phyloP scores from a whole-genome alignment of 2,329 filamentous ascomycete species.

The Tolypocladium paradoxum region DNA sequence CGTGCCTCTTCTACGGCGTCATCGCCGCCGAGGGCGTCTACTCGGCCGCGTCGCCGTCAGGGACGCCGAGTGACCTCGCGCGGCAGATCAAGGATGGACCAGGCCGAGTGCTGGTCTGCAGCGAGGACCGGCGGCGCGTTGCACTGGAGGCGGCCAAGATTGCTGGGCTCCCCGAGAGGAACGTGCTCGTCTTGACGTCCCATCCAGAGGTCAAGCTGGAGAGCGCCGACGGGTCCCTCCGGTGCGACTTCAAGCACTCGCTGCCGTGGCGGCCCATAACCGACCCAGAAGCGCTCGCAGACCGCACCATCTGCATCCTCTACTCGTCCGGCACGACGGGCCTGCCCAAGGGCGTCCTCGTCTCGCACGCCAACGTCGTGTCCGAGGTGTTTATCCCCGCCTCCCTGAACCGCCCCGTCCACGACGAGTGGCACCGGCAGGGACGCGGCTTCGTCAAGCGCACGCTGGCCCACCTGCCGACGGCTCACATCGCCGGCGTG shows the following conservation, averaged over 20 bases:
- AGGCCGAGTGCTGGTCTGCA: conserved; percentile 31
- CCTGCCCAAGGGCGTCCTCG: conserved; percentile 32
- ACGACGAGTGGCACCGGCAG: conserved; percentile 12
- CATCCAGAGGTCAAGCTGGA: conserved; percentile 14
- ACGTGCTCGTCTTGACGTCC: conserved; percentile 41
- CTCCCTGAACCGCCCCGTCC: conserved; percentile 17
- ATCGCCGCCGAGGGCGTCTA: conserved; percentile 50
- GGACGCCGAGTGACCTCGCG: conserved; percentile 38
- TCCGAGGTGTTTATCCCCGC: conserved; percentile 21
- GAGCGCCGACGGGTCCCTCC: conserved; percentile 12
- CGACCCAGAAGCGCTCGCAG: conserved; percentile 30
- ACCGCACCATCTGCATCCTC: conserved; percentile 29
- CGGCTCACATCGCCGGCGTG: conserved; percentile 35
- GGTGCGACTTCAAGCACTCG: conserved; percentile 19
- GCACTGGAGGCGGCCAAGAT: conserved; percentile 37
- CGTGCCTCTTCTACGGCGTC: conserved; percentile 42
- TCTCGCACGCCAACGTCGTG: conserved; percentile 35
- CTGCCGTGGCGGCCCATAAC: conserved; percentile 45
- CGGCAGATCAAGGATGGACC: conserved; percentile 30
- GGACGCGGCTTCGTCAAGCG: conserved; percentile 17
- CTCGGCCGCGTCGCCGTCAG: conserved; percentile 39
- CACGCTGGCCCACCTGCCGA: conserved; percentile 31
- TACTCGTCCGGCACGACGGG: conserved; percentile 40
- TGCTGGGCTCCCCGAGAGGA: conserved; percentile 28
- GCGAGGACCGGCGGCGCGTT: conserved; percentile 33